Percentiles rank a stretch among this genome's conserved stretches.
Conservation (phyloP, 257 asterid species). For the Prunella vulgaris region DNA sequence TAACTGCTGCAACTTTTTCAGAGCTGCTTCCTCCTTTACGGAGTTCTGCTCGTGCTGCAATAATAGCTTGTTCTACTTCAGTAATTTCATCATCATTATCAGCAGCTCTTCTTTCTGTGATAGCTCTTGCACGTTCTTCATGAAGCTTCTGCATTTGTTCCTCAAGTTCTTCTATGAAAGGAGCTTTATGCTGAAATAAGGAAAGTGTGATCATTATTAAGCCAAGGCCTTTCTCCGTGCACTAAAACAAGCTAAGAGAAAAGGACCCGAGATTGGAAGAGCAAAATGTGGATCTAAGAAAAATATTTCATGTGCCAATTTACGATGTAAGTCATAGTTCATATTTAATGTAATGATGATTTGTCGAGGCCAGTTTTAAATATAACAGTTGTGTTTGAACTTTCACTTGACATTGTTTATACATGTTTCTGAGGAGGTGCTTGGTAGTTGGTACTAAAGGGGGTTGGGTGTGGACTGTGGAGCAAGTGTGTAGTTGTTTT, state of each 20-base stretch:
- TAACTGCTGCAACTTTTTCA: constrained; percentile 55
- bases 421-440: not conserved
- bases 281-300: not conserved
- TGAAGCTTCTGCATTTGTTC: constrained; percentile 86
- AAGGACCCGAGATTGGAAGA: not conserved
- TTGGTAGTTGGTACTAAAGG: not conserved
- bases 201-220: constrained; percentile 6
- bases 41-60: constrained; percentile 63
- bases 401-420: not conserved
- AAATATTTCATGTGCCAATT: not conserved
- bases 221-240: not conserved
- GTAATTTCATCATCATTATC: constrained; percentile 75
- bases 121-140: constrained; percentile 78
- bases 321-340: not conserved
- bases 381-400: not conserved
- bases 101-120: constrained; percentile 71
- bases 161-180: constrained; percentile 91
- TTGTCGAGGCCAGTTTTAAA: not conserved
- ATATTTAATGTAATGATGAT: constrained; percentile 8
- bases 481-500: too few species aligned
- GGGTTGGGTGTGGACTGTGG: not conserved
- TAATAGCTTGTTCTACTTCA: constrained; percentile 73
- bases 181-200: constrained; percentile 78
- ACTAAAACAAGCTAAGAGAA: not conserved
- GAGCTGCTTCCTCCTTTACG: constrained; percentile 51